Percentiles rank a stretch among this genome's conserved stretches.
phyloP scores from a whole-genome alignment of 148 eudicot genomes.

The Chenopodium berlandieri region DNA sequence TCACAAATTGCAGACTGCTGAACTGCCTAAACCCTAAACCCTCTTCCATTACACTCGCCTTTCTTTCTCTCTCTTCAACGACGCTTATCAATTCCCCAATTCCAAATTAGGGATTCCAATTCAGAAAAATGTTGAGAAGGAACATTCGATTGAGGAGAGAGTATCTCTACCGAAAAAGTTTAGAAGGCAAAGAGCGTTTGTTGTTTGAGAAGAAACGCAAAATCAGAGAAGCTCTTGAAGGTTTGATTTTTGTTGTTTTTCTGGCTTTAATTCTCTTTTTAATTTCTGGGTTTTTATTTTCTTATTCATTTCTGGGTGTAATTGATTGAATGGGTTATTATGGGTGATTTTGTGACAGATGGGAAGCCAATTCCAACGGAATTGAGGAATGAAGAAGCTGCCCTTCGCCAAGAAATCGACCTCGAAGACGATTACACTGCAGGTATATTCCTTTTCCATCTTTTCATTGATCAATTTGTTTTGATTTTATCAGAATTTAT shows the following conservation, averaged over 20 bases:
- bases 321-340: background rate
- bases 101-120: slow-evolving; percentile 2
- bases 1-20: too few relatives aligned
- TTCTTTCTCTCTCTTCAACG: background rate
- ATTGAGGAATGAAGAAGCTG: slow-evolving; percentile 85
- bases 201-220: slow-evolving; percentile 84
- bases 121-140: slow-evolving; percentile 55
- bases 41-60: background rate
- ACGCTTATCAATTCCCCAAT: background rate
- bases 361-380: slow-evolving; percentile 98
- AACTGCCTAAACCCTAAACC: background rate
- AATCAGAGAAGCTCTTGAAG: slow-evolving; percentile 79
- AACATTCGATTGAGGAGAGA: slow-evolving; percentile 69
- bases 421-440: slow-evolving; percentile 87
- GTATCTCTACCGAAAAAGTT: slow-evolving; percentile 73
- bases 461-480: background rate
- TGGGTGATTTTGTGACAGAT: slow-evolving; percentile 37
- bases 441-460: slow-evolving; percentile 35
- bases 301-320: background rate
- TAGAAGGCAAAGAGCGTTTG: slow-evolving; percentile 81
- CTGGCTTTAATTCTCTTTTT: background rate
- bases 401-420: slow-evolving; percentile 87
- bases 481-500: background rate
- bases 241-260: slow-evolving; percentile 20
- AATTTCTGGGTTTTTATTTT: background rate